Evolutionary conservation across 495 filamentous ascomycete genomes (phyloP).

Genomic region (Penicillium herquei): DNA sequence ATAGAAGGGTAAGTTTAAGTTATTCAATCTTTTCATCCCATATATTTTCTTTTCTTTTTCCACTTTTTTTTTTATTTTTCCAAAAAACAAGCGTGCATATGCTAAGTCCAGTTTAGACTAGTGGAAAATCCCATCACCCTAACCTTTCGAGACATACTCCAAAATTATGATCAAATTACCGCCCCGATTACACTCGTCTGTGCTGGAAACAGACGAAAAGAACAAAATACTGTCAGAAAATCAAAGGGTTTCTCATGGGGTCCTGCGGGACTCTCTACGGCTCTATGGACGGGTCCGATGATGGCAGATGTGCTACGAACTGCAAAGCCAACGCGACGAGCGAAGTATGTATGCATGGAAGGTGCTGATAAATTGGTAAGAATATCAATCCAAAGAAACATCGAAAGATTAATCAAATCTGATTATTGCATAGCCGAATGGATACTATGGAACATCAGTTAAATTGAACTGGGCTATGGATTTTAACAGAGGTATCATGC

Average conservation of each 20-base stretch:
- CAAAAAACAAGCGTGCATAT: background rate
- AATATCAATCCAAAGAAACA: background rate
- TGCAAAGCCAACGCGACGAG: constrained; percentile 67
- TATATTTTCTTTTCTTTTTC: background rate
- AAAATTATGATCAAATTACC: constrained; percentile 79
- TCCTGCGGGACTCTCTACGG: constrained; percentile 82
- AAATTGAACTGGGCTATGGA: constrained; percentile 91
- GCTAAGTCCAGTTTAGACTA: constrained; percentile 38
- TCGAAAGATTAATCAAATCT: constrained; percentile 1
- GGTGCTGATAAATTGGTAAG: constrained; percentile 77
- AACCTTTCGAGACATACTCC: constrained; percentile 69
- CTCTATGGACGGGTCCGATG: constrained; percentile 82
- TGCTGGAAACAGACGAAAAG: constrained; percentile 90
- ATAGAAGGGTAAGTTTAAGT: constrained; percentile 71
- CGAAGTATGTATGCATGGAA: constrained; percentile 89
- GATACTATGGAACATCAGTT: constrained; percentile 84
- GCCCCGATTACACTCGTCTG: constrained; percentile 89
- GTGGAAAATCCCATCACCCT: constrained; percentile 77
- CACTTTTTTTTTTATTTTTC: no score
- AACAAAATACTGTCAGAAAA: constrained; percentile 90
- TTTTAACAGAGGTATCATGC: constrained; percentile 79
- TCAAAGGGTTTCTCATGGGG: constrained; percentile 98
- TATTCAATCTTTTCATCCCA: background rate
- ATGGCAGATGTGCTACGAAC: constrained; percentile 70
- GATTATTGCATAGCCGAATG: constrained; percentile 64